Evolutionary conservation across 345 rosid species (phyloP).

Genomic region (Citrus medica): DNA sequence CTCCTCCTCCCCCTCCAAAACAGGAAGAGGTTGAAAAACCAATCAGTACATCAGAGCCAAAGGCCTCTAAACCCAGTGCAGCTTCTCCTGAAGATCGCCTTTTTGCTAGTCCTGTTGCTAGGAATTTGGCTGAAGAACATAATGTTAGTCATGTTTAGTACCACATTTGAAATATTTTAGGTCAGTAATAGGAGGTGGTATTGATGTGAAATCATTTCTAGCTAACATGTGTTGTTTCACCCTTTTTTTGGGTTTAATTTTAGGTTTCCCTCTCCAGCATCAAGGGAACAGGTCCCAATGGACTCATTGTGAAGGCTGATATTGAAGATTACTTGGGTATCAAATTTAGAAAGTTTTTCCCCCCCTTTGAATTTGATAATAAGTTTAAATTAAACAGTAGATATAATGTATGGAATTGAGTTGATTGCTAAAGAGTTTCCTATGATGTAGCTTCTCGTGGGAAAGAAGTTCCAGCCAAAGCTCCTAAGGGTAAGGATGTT

Average conservation of each 20-base stretch:
- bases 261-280: constrained; percentile 81
- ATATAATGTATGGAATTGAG: not conserved
- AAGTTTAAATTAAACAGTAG: not conserved
- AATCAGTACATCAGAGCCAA: constrained; percentile 58
- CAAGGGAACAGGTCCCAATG: constrained; percentile 93
- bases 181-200: not conserved
- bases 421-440: constrained; percentile 6
- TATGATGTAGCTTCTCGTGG: constrained; percentile 61
- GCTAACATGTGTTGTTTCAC: constrained; percentile 5
- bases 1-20: constrained; percentile 60
- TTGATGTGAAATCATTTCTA: not conserved
- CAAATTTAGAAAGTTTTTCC: not conserved
- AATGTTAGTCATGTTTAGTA: constrained; percentile 40
- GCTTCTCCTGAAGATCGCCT: constrained; percentile 59
- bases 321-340: constrained; percentile 90
- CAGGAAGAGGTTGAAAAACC: constrained; percentile 57
- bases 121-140: constrained; percentile 84
- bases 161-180: not conserved
- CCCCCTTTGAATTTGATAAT: not conserved
- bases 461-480: constrained; percentile 57
- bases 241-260: constrained; percentile 7
- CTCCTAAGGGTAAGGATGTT: constrained; percentile 44
- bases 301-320: constrained; percentile 85
- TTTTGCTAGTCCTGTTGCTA: constrained; percentile 92
- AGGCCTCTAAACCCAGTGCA: constrained; percentile 45